Evolutionary conservation across 1,284 basidiomycete genomes (phyloP), one percentile per base, ranked within the genome.

Genomic region (Boletus austroedulis): DNA sequence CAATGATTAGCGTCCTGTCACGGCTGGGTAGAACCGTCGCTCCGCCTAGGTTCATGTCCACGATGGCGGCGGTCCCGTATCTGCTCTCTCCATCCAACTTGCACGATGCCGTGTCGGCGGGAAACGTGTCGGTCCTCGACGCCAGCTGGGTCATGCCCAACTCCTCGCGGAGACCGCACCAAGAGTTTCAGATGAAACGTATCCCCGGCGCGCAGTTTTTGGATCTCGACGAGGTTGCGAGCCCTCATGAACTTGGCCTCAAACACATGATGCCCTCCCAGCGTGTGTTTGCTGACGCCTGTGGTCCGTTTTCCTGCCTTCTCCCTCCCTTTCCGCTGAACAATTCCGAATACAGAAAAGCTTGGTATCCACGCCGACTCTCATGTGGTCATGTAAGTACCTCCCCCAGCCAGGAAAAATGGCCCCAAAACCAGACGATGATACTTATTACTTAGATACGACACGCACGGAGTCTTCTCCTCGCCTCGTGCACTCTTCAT

Each of bases 231-330:
- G 80, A 85, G 50, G 87, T 92, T 24, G 85, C 89, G 3, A 84
- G 82, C 59, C 70, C 81, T 11, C 81, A 89, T 68, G 78, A 86
- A 67, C 79, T 94, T 6, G 89, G 89, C 15, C 78, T 98, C 21
- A 90, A 90, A 66, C 95, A 98, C 76, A 98, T 98, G 95, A 88
- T 98, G 82, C 96, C 96, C 5, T 75, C 79, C 21, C 78, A 77
- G 31, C 78, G 82, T 43, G 75, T 78, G n/a, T 98, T 98, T 73
- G 87, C 88, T 19, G 76, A 83, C 56, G 88, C 92, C 11, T 94
- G 90, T 67, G 85, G 92, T 94, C 75, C 64, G 86, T 72, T 23
- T 56, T 60, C 57, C 15, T 51, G 23, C 38, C 44, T 58, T 47
- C 51, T 4, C 14, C 47, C 48, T 53, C 32, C 29, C 54, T 50